Conservation (phyloP, 345 rosid genomes). For the Melastoma malabathricum region DNA sequence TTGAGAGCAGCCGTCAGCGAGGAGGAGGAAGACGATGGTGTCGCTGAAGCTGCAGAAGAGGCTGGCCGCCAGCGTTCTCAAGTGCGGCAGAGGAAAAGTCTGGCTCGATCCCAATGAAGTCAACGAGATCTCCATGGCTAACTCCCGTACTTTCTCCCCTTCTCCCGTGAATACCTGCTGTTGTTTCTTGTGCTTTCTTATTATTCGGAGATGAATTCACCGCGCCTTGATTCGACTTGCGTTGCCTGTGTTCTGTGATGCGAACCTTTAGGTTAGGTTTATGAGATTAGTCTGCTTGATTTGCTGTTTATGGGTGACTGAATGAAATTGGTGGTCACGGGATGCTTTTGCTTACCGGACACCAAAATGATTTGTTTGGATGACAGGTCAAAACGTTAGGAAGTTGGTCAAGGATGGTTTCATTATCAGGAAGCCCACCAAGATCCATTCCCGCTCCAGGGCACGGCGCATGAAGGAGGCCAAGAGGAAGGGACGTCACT, state of each 20-base stretch:
- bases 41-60: conserved; percentile 80
- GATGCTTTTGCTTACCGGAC: background rate
- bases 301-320: too few relatives aligned
- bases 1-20: background rate
- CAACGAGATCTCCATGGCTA: conserved; percentile 81
- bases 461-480: conserved; percentile 82
- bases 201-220: too few relatives aligned
- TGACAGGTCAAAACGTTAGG: conserved; percentile 81
- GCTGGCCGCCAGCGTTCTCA: conserved; percentile 59
- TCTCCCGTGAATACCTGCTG: background rate
- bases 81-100: conserved; percentile 69
- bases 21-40: conserved; percentile 36
- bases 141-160: conserved; percentile 44
- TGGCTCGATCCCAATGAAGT: conserved; percentile 88
- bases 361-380: background rate
- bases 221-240: too few relatives aligned
- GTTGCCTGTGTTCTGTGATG: too few relatives aligned
- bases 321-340: too few relatives aligned
- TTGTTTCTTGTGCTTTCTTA: background rate
- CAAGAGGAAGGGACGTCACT: conserved; percentile 90
- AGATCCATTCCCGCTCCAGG: conserved; percentile 90
- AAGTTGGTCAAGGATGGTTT: conserved; percentile 94
- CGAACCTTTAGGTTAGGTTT: too few relatives aligned
- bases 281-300: too few relatives aligned
- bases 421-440: conserved; percentile 90